Base-by-base conservation (phyloP, 1,139 yeast species). In the Meyerozyma carpophila region DNA sequence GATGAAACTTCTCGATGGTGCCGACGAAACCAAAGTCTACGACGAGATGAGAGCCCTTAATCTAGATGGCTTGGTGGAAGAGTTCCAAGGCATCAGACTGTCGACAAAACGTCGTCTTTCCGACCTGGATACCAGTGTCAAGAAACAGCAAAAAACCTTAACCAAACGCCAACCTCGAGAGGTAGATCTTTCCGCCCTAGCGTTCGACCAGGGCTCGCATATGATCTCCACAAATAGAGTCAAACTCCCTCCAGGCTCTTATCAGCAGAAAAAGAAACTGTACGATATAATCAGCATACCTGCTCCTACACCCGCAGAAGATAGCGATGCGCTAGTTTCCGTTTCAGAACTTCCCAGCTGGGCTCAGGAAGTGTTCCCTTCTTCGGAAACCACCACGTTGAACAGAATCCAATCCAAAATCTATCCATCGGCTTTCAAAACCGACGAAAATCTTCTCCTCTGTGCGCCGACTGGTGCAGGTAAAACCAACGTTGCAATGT, bases 391-490 rank as follows among this genome's bases (percentile, higher is more conserved):
- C 0, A 57, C 75, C 2, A 68, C 83, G 1, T 75, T 94, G 51
- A 94, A 94, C 59, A 68, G 87, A 41, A 80, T 93, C 20, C 99
- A 94, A 62, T 86, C 96, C 2, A 79, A 77, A 50, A 90, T 91
- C 0, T 89, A 68, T 52, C 94, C 95, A 1, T 63, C 69, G 32
- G 97, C 95, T 0, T 88, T 91, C 54, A 62, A 75, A 8, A 65
- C 77, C 1, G 94, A 87, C 55, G 77, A 77, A 14, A 93, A 91
- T 53, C 60, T 93, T 41, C 68, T 93, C 18, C 69, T 93, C 52
- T 91, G 98, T 75, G 98, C 98, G 0, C 98, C 98, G 3, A 93
- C 98, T 0, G 98, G 98, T 65, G 97, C 97, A 3, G 98, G 98
- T 68, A 93, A 93, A 61, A 93, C 98, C 11, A 93, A 93, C 61